These are phyloP conservation scores for Candida koratica DNA, from an alignment of 805 yeast genomes.

Conservation along the genomic window DNA sequence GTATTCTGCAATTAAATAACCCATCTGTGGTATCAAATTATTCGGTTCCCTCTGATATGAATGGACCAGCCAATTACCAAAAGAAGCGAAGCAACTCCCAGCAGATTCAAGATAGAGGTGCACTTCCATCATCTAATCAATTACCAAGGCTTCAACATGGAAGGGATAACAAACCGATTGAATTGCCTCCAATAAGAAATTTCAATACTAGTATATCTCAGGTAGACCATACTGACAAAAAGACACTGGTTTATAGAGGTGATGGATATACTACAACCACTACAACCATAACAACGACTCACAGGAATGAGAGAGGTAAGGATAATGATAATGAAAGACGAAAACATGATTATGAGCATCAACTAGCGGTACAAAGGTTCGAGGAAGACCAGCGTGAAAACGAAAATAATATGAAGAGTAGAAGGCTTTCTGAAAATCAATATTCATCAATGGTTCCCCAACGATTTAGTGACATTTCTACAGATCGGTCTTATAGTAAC, in stretches of 20 bases:
- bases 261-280: slow-evolving; percentile 15
- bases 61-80: not conserved
- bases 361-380: slow-evolving; percentile 10
- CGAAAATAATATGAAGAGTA: slow-evolving; percentile 6
- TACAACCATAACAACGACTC: slow-evolving; percentile 15
- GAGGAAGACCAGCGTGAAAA: slow-evolving; percentile 5
- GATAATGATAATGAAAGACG: slow-evolving; percentile 7
- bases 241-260: slow-evolving; percentile 1
- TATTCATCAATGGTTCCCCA: not conserved
- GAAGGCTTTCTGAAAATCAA: not conserved
- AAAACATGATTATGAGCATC: slow-evolving; percentile 11
- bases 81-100: not conserved
- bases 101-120: not conserved
- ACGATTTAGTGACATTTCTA: not conserved
- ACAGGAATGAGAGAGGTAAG: slow-evolving; percentile 8
- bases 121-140: not conserved
- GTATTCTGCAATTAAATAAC: slow-evolving; percentile 1
- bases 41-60: not conserved
- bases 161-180: slow-evolving; percentile 5
- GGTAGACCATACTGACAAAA: not conserved
- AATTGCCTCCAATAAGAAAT: slow-evolving; percentile 11
- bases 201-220: slow-evolving; percentile 1
- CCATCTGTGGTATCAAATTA: not conserved
- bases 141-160: slow-evolving; percentile 2
- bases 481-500: not conserved